Evolutionary conservation across 2,329 filamentous ascomycete genomes (phyloP).

Genomic region (Penicillium oxalicum): DNA sequence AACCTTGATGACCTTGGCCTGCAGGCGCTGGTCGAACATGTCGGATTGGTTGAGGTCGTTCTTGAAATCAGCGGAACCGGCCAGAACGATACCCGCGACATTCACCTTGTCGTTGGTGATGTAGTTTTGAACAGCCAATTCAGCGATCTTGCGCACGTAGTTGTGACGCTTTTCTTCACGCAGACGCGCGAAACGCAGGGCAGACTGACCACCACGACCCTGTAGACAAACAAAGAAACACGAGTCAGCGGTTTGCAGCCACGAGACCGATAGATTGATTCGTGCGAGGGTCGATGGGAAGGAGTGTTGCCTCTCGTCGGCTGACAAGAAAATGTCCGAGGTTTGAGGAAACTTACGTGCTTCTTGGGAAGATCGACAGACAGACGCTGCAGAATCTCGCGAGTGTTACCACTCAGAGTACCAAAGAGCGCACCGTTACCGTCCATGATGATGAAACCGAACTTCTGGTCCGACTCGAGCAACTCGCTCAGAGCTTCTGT

Average conservation of each 20-base stretch:
- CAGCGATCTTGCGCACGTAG: constrained; percentile 97
- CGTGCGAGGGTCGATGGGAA: too few species aligned
- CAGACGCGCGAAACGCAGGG: constrained; percentile 97
- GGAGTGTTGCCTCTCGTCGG: background rate
- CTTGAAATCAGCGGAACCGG: constrained; percentile 98
- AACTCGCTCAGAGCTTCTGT: constrained; percentile 95
- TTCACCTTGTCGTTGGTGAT: constrained; percentile 99
- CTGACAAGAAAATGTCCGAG: background rate
- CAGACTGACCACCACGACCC: constrained; percentile 98
- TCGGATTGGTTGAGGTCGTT: constrained; percentile 97
- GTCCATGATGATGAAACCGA: constrained; percentile 99
- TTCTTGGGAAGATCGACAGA: constrained; percentile 98
- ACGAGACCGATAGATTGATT: too few species aligned
- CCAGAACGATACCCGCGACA: constrained; percentile 88
- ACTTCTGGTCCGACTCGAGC: constrained; percentile 97
- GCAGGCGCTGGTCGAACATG: constrained; percentile 88
- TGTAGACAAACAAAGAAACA: background rate
- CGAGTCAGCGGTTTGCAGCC: too few species aligned
- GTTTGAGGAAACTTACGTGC: constrained; percentile 49
- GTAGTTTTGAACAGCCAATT: constrained; percentile 97
- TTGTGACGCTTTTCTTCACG: constrained; percentile 99
- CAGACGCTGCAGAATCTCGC: constrained; percentile 96
- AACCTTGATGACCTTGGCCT: constrained; percentile 96
- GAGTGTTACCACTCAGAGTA: constrained; percentile 92
- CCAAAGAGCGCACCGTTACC: constrained; percentile 97